phyloP scores from a whole-genome alignment of 371 early-diverging fungal species.

The Mortierella polycephala region DNA sequence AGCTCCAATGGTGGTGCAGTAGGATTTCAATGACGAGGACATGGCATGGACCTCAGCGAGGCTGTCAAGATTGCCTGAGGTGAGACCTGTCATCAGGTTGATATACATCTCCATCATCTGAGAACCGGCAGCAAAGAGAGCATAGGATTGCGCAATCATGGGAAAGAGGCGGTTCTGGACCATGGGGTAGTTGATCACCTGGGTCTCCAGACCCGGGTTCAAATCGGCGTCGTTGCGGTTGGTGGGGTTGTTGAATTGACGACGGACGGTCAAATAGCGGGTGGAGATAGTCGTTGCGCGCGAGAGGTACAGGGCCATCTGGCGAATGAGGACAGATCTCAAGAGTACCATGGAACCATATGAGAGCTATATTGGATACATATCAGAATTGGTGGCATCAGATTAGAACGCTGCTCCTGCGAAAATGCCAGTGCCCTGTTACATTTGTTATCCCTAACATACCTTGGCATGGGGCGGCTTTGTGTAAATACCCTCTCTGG shows the following conservation, averaged over 20 bases:
- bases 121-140: slow-evolving; percentile 75
- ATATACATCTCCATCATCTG: slow-evolving; percentile 74
- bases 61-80: slow-evolving; percentile 64
- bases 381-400: slow-evolving; percentile 2
- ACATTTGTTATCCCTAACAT: not conserved
- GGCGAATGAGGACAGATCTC: slow-evolving; percentile 72
- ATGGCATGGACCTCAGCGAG: slow-evolving; percentile 87
- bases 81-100: slow-evolving; percentile 68
- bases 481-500: slow-evolving; percentile 71
- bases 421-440: no score
- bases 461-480: slow-evolving; percentile 79
- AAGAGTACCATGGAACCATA: slow-evolving; percentile 84
- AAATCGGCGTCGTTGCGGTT: slow-evolving; percentile 31
- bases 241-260: slow-evolving; percentile 63
- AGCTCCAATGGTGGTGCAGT: slow-evolving; percentile 77
- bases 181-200: slow-evolving; percentile 82
- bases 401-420: slow-evolving; percentile 8
- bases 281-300: slow-evolving; percentile 63
- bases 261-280: slow-evolving; percentile 63
- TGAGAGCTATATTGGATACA: slow-evolving; percentile 50
- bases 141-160: slow-evolving; percentile 76
- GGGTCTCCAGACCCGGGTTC: slow-evolving; percentile 68
- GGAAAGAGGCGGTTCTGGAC: slow-evolving; percentile 82
- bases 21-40: slow-evolving; percentile 83
- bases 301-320: slow-evolving; percentile 66